phyloP scores from a whole-genome alignment of 345 rosid species.

The Bruguiera gymnorhiza region DNA sequence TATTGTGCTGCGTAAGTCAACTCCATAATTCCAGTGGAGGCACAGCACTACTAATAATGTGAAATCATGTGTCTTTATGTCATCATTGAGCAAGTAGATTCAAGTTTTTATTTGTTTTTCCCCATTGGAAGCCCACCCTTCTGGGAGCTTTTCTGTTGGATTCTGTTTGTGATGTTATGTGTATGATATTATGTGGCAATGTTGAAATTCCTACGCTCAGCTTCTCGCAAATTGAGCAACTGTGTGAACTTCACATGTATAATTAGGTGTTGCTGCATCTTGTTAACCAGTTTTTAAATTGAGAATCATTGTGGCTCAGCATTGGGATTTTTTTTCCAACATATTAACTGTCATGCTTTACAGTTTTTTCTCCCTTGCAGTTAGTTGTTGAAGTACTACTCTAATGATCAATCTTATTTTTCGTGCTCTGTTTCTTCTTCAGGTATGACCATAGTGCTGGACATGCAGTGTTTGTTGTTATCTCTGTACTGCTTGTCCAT shows the following conservation, averaged over 20 bases:
- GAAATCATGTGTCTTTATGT: background rate
- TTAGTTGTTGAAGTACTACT: background rate
- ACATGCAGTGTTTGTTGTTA: constrained; percentile 76
- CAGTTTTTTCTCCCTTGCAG: background rate
- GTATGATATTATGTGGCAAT: background rate
- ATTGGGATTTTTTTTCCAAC: background rate
- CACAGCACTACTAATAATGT: background rate
- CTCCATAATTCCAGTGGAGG: background rate
- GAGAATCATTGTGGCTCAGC: background rate
- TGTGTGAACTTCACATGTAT: background rate
- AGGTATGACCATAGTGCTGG: constrained; percentile 91
- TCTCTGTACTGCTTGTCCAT: constrained; percentile 75
- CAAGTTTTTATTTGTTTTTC: background rate
- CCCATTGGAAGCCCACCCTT: background rate
- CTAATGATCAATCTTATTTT: constrained; percentile 6
- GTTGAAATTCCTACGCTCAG: background rate
- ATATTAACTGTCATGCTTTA: background rate
- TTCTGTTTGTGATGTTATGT: background rate
- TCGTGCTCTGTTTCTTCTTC: constrained; percentile 25
- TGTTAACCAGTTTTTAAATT: background rate
- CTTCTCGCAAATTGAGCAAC: constrained; percentile 1
- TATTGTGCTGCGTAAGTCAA: constrained; percentile 95
- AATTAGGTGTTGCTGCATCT: background rate
- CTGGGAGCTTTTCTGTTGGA: background rate
- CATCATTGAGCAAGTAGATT: background rate